These are phyloP conservation scores for Scedosporium boydii DNA, from an alignment of 2,329 filamentous ascomycete genomes.

Conservation along the genomic window DNA sequence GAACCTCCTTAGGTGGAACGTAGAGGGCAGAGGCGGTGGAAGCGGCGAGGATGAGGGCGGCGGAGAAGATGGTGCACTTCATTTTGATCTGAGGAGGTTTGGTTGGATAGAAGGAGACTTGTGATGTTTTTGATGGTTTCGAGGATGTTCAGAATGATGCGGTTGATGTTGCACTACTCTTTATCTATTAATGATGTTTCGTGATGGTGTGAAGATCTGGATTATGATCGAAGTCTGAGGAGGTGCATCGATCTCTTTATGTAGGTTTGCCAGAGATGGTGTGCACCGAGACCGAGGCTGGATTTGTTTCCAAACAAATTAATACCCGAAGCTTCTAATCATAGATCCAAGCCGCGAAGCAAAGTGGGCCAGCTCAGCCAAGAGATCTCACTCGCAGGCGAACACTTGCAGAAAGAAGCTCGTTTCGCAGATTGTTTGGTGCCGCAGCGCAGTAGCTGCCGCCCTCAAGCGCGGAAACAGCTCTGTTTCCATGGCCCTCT, in stretches of 20 bases:
- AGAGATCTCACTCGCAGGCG: not conserved
- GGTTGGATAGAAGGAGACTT: not conserved
- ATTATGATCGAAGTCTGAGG: not conserved
- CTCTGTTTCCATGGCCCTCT: not conserved
- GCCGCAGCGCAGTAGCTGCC: not conserved
- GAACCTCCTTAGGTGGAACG: not conserved
- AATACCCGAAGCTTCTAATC: not conserved
- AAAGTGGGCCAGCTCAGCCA: not conserved
- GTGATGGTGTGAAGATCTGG: not conserved
- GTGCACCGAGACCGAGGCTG: not conserved
- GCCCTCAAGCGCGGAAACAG: not conserved
- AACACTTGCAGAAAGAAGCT: not conserved
- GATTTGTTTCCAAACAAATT: not conserved
- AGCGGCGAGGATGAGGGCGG: not conserved
- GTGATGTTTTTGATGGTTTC: not conserved
- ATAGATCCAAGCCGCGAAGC: not conserved
- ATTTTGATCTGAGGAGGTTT: not conserved
- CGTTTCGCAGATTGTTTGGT: not conserved
- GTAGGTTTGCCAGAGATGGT: not conserved
- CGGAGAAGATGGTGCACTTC: slow-evolving; percentile 4
- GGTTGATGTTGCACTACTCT: not conserved
- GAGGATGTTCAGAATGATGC: not conserved
- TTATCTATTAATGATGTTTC: not conserved
- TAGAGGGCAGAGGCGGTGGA: slow-evolving; percentile 2
- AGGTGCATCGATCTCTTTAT: not conserved